Evolutionary conservation across 2,329 filamentous ascomycete genomes (phyloP).

Genomic region (Arachnomyces sp.): DNA sequence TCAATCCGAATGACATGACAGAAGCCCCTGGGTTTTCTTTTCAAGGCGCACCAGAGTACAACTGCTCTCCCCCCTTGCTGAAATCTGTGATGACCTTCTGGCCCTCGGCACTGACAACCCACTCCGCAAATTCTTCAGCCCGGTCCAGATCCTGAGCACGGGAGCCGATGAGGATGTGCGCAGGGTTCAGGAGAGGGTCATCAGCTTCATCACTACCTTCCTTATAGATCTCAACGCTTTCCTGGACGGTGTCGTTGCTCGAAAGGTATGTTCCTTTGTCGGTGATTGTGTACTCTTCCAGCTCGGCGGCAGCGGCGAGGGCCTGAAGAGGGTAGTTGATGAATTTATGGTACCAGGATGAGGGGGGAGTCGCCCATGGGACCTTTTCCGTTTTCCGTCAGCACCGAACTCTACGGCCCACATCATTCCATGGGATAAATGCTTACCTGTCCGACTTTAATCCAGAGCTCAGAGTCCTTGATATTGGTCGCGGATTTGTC

Average conservation of each 20-base stretch:
- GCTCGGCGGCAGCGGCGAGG: slow-evolving; percentile 33
- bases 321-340: slow-evolving; percentile 41
- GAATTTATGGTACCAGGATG: slow-evolving; percentile 43
- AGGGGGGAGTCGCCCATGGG: slow-evolving; percentile 39
- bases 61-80: slow-evolving; percentile 30
- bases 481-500: slow-evolving; percentile 47
- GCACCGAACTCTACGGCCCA: background rate
- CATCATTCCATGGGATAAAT: background rate
- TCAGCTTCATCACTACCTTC: slow-evolving; percentile 27
- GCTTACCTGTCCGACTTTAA: slow-evolving; percentile 36
- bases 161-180: slow-evolving; percentile 33
- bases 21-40: slow-evolving; percentile 2
- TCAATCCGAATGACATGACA: too few species aligned
- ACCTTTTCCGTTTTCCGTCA: slow-evolving; percentile 19
- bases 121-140: slow-evolving; percentile 33
- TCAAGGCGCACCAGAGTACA: slow-evolving; percentile 32
- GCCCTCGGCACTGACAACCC: slow-evolving; percentile 28
- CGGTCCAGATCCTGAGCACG: slow-evolving; percentile 27
- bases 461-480: slow-evolving; percentile 41
- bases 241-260: slow-evolving; percentile 25
- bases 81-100: slow-evolving; percentile 33
- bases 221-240: slow-evolving; percentile 26
- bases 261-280: slow-evolving; percentile 41
- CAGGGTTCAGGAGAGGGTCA: slow-evolving; percentile 39
- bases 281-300: slow-evolving; percentile 43